Conservation (phyloP, 2,329 filamentous ascomycete species). For the Nothophoma quercina region DNA sequence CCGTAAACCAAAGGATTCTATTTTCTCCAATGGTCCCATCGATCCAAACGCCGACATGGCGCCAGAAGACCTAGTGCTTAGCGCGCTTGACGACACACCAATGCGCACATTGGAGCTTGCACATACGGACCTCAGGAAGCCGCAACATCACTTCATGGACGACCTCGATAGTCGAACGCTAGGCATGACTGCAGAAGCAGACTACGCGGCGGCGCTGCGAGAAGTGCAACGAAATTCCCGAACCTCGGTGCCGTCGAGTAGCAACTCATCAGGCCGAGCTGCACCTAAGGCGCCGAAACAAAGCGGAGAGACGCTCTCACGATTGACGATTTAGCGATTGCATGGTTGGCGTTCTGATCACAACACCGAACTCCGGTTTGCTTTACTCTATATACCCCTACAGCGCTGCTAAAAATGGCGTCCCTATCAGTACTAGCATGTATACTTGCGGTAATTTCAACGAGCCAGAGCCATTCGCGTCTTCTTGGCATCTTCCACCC, state of each 20-base stretch:
- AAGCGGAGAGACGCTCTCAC: constrained; percentile 10
- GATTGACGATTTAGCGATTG: constrained; percentile 21
- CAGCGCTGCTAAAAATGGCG: neutral
- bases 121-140: constrained; percentile 25
- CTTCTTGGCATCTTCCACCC: neutral
- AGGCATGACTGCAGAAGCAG: constrained; percentile 32
- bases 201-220: constrained; percentile 41
- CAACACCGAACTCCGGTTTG: constrained; percentile 1
- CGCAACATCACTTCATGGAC: constrained; percentile 29
- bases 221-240: constrained; percentile 28
- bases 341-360: constrained; percentile 14
- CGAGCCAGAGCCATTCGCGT: constrained; percentile 1
- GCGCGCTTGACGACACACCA: constrained; percentile 32
- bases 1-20: constrained; percentile 35
- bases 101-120: constrained; percentile 23
- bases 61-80: constrained; percentile 43
- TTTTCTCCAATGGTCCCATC: constrained; percentile 30
- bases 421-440: neutral
- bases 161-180: constrained; percentile 20
- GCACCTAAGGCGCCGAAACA: constrained; percentile 7
- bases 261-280: constrained; percentile 12
- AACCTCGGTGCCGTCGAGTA: constrained; percentile 14
- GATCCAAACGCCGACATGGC: constrained; percentile 24
- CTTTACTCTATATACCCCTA: constrained; percentile 19
- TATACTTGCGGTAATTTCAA: constrained; percentile 10